These are phyloP conservation scores for Apodospora peruviana DNA, from an alignment of 495 filamentous ascomycete genomes.

Conservation along the genomic window DNA sequence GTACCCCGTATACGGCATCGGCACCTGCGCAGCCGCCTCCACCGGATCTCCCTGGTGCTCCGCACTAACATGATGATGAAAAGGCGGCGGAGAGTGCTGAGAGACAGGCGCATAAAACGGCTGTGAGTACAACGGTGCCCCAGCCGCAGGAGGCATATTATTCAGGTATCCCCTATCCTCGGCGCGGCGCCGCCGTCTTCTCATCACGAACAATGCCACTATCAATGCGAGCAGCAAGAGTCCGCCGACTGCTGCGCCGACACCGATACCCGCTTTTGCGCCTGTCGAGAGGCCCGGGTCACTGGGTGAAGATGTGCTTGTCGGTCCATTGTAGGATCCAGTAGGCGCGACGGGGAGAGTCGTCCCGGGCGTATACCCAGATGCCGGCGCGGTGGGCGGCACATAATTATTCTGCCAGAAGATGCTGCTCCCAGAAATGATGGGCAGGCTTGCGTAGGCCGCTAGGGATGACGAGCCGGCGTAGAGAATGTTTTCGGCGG, in stretches of 20 bases:
- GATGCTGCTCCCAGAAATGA: slow-evolving; percentile 12
- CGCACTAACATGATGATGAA: slow-evolving; percentile 5
- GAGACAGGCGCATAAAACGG: not conserved
- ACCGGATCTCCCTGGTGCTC: not conserved
- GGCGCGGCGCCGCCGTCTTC: not conserved
- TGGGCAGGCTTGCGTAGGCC: slow-evolving; percentile 13
- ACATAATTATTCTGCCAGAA: slow-evolving; percentile 16
- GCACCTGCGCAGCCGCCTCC: not conserved
- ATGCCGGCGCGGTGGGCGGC: slow-evolving; percentile 7
- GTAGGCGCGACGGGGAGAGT: slow-evolving; percentile 5
- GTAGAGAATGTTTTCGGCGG: slow-evolving; percentile 9
- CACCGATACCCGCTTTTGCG: slow-evolving; percentile 15
- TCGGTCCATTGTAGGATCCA: no score
- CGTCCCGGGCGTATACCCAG: slow-evolving; percentile 10
- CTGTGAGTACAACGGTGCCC: not conserved
- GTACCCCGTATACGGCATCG: slow-evolving; percentile 8
- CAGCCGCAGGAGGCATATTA: not conserved
- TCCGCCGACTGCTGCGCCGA: slow-evolving; percentile 14
- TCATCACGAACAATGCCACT: not conserved
- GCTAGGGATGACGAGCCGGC: slow-evolving; percentile 12
- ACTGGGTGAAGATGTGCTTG: not conserved
- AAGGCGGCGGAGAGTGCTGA: not conserved
- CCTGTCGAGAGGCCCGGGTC: not conserved
- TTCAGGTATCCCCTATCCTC: not conserved
- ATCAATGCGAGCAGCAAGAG: slow-evolving; percentile 8